Evolutionary conservation across 2,329 filamentous ascomycete genomes (phyloP), one percentile per base, ranked within the genome.

Genomic region (Elsinoe perseae): DNA sequence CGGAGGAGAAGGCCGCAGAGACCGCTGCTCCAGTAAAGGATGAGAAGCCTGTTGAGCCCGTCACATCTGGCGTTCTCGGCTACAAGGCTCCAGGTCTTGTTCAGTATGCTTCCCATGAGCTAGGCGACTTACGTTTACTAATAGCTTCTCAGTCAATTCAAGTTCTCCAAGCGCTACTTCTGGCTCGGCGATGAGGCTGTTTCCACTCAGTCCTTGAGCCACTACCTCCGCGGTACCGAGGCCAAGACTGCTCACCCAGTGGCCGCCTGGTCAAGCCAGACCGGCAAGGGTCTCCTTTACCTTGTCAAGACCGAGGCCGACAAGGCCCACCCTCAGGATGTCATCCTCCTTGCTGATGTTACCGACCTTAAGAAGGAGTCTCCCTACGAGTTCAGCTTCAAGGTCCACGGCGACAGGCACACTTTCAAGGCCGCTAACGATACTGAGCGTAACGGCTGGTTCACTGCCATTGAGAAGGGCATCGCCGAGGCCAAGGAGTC

Each of bases 221-320:
- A 80, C 65, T 96, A 92, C 78, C 80, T 95, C 65, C 89, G 90
- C 75, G 85, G 83, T 67, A 90, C 95, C 81, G 96, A 96, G 85
- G 79, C 85, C 57, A 79, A 84, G 55, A 79, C 85, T 63, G 85
- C 87, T 60, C 86, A 95, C 76, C 80, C 87, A 63, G 86, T 86
- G 65, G 86, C 84, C 64, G 87, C 93, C 32, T 96, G 93, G 89
- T 89, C 92, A 61, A 84, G 84, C 64, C 84, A 95, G 79, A 96
- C 92, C 58, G 92, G 92, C 72, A 95, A 95, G 80, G 93, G 93
- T 69, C 86, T 97, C 18, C 79, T 97, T 40, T 95, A 95, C 80
- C 87, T 89, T 74, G 85, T 86, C 74, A 90, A 92, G 83, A 85
- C 88, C 73, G 78, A 80, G 54, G 80, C 83, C 67, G 87, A 95